A percentile compares a stretch with the other conserved stretches of the same genome.
Conservation (phyloP, 1,284 basidiomycete genomes). For the Erythrobasidium hasegawianum region DNA sequence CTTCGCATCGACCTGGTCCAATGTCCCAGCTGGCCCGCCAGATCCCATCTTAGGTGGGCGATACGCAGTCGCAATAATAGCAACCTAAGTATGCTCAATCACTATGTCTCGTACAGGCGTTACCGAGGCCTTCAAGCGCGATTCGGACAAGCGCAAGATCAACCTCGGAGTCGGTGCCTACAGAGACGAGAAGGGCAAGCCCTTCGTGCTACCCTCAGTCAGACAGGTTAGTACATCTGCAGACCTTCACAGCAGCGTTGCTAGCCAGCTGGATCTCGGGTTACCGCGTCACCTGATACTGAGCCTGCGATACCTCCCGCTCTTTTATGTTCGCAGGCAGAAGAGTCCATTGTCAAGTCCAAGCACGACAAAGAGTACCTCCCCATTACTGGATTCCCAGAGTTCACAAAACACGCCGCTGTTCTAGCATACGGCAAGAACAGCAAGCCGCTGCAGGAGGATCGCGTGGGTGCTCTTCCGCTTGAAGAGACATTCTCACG, state of each 20-base stretch:
- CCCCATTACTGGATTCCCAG: conserved; percentile 84
- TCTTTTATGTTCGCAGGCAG: conserved; percentile 63
- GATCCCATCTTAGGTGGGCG: conserved; percentile 84
- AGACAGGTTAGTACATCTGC: conserved; percentile 74
- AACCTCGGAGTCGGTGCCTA: conserved; percentile 81
- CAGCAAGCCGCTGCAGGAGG: conserved; percentile 67
- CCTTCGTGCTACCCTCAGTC: conserved; percentile 86
- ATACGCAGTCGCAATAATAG: background rate
- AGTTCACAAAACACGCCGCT: conserved; percentile 84
- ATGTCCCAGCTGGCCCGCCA: conserved; percentile 81
- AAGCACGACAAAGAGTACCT: conserved; percentile 96
- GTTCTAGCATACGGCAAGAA: conserved; percentile 88
- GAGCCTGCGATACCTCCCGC: background rate
- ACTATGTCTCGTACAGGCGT: conserved; percentile 58
- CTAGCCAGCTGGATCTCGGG: too few relatives aligned
- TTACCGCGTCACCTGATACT: background rate
- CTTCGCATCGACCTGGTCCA: conserved; percentile 61
- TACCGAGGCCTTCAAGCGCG: conserved; percentile 91
- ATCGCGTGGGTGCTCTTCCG: conserved; percentile 59
- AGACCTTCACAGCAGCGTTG: too few relatives aligned
- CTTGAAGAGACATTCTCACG: background rate
- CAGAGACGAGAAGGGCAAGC: conserved; percentile 91
- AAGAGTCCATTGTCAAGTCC: conserved; percentile 64
- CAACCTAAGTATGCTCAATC: background rate
- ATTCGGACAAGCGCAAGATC: conserved; percentile 86